Evolutionary conservation across 495 filamentous ascomycete genomes (phyloP).

Genomic region (Lasiosphaeria ovina): DNA sequence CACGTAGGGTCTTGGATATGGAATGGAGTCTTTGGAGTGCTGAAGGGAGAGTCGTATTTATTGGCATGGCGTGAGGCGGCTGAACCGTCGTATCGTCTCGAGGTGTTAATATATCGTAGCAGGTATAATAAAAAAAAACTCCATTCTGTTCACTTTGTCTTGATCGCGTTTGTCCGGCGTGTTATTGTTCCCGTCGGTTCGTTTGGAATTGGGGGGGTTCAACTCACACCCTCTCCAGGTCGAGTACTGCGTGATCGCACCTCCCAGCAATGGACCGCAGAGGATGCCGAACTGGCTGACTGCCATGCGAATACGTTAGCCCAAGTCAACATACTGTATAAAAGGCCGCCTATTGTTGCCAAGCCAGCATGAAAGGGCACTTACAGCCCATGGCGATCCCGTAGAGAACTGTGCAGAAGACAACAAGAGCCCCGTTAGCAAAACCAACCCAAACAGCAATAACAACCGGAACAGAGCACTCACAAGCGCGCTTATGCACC

Average conservation of each 20-base stretch:
- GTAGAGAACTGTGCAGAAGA: no score
- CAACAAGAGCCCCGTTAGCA: no score
- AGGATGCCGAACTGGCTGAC: constrained; percentile 30
- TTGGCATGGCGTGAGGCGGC: no score
- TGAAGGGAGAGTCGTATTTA: no score
- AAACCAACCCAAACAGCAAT: no score
- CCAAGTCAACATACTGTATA: constrained; percentile 7
- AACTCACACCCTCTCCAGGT: not conserved
- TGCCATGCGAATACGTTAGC: constrained; percentile 31
- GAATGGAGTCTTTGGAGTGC: no score
- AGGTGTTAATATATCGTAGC: no score
- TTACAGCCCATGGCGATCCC: not conserved
- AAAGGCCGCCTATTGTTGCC: not conserved
- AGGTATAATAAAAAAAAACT: no score
- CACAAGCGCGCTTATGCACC: constrained; percentile 35
- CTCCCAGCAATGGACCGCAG: constrained; percentile 54
- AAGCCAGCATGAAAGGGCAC: not conserved
- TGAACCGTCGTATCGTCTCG: no score
- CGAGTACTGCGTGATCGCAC: constrained; percentile 50
- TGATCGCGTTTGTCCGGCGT: no score
- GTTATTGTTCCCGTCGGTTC: not conserved
- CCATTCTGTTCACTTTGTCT: no score
- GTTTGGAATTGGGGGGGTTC: not conserved
- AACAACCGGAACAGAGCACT: not conserved
- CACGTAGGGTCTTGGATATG: no score